Evolutionary conservation across 192 early-diverging fungal species (phyloP).

Genomic region (Entomortierella parvispora): DNA sequence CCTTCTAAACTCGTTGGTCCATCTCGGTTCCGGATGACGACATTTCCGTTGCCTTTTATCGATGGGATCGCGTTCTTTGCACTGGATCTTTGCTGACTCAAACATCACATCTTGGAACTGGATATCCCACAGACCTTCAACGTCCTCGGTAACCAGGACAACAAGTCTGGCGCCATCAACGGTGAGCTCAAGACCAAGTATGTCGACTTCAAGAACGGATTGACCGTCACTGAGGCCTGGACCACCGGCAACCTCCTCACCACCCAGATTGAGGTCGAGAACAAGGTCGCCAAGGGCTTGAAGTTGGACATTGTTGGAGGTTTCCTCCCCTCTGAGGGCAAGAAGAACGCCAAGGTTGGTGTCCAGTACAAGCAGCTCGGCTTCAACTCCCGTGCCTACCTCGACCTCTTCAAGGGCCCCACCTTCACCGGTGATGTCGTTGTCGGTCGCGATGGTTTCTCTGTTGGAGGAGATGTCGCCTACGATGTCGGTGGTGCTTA

Average conservation of each 20-base stretch:
- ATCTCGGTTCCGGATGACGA: slow-evolving; percentile 5
- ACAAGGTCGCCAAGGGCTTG: slow-evolving; percentile 94
- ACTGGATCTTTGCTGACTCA: not conserved
- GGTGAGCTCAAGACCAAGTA: slow-evolving; percentile 99
- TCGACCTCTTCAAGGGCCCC: slow-evolving; percentile 97
- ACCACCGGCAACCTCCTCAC: slow-evolving; percentile 92
- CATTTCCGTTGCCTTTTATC: not conserved
- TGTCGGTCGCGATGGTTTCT: slow-evolving; percentile 88
- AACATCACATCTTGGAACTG: not conserved
- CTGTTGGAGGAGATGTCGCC: slow-evolving; percentile 92
- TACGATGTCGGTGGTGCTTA: slow-evolving; percentile 94
- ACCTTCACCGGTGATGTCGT: slow-evolving; percentile 89
- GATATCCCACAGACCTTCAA: slow-evolving; percentile 29
- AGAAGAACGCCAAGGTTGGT: slow-evolving; percentile 83
- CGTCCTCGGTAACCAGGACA: slow-evolving; percentile 83
- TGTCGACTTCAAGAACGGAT: slow-evolving; percentile 88
- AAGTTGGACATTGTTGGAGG: slow-evolving; percentile 92
- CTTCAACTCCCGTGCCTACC: slow-evolving; percentile 85
- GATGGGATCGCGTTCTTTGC: slow-evolving; percentile 25
- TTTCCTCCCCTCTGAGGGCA: slow-evolving; percentile 84
- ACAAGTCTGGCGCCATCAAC: slow-evolving; percentile 91
- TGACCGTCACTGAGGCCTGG: slow-evolving; percentile 97
- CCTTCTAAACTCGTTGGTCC: not conserved
- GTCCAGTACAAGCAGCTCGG: slow-evolving; percentile 97
- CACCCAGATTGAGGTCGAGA: slow-evolving; percentile 91